A percentile compares a stretch with the other conserved stretches of the same genome.
These are phyloP conservation scores for Monosporozyma yasuniensis DNA, from an alignment of 805 yeast genomes.

Conservation along the genomic window DNA sequence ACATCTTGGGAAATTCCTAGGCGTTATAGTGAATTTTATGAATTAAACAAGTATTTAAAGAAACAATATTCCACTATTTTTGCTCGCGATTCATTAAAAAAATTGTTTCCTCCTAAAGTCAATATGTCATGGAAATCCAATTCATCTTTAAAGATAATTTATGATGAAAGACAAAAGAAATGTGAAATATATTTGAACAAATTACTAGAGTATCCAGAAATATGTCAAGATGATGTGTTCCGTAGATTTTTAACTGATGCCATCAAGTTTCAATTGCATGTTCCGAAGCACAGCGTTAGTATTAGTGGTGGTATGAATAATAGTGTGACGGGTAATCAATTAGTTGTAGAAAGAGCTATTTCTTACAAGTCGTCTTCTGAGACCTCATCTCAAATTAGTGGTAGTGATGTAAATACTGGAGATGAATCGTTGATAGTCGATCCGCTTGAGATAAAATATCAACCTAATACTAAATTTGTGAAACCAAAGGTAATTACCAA, in stretches of 20 bases:
- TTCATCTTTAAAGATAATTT: slow-evolving; percentile 39
- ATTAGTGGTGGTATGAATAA: not conserved
- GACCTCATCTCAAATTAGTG: not conserved
- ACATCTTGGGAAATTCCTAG: slow-evolving; percentile 91
- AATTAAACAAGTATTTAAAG: slow-evolving; percentile 56
- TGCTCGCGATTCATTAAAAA: slow-evolving; percentile 25
- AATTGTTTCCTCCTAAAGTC: slow-evolving; percentile 37
- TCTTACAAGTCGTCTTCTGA: not conserved
- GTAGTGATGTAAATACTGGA: not conserved
- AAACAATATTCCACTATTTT: slow-evolving; percentile 41
- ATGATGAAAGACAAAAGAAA: slow-evolving; percentile 53
- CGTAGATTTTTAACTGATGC: slow-evolving; percentile 58
- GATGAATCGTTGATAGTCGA: not conserved
- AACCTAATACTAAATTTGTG: not conserved
- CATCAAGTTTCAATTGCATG: slow-evolving; percentile 7
- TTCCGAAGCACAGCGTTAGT: not conserved
- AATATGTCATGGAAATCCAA: slow-evolving; percentile 67
- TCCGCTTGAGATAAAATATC: not conserved
- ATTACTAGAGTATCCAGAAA: slow-evolving; percentile 51
- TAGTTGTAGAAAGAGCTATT: not conserved
- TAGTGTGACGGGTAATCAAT: not conserved
- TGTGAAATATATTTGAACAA: slow-evolving; percentile 55
- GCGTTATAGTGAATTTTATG: slow-evolving; percentile 75
- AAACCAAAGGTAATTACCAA: not conserved
- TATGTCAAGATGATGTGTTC: slow-evolving; percentile 66